phyloP scores from a whole-genome alignment of 805 yeast species.

The Lipomyces starkeyi region DNA sequence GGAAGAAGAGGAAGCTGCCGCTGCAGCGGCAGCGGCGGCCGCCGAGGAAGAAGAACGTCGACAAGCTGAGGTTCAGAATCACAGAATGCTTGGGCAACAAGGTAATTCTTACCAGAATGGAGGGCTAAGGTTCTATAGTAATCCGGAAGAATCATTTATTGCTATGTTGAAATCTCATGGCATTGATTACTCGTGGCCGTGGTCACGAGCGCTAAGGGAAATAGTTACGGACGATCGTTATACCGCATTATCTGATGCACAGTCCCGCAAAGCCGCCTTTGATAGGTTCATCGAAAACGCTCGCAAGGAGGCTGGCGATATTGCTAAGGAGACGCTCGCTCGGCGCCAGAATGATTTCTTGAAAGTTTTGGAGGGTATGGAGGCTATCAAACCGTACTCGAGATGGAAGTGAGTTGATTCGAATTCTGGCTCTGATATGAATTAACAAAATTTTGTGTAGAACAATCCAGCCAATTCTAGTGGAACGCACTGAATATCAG shows the following conservation, averaged over 20 bases:
- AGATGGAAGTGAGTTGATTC: slow-evolving; percentile 35
- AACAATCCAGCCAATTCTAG: slow-evolving; percentile 19
- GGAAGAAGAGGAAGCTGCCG: slow-evolving; percentile 27
- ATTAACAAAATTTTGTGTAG: background rate
- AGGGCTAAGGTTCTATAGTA: slow-evolving; percentile 1
- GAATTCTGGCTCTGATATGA: background rate
- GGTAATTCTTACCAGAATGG: background rate
- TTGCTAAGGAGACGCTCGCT: slow-evolving; percentile 59
- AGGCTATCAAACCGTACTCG: slow-evolving; percentile 34
- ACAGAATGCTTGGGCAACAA: slow-evolving; percentile 4
- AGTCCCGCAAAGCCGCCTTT: slow-evolving; percentile 63
- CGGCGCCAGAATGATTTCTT: slow-evolving; percentile 60
- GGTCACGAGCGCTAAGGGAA: slow-evolving; percentile 64
- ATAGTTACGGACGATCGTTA: slow-evolving; percentile 67
- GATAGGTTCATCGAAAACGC: slow-evolving; percentile 61
- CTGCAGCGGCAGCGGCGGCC: background rate
- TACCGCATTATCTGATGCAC: slow-evolving; percentile 69
- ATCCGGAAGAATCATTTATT: slow-evolving; percentile 49
- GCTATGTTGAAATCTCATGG: slow-evolving; percentile 58
- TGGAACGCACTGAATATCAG: slow-evolving; percentile 22
- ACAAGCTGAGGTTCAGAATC: slow-evolving; percentile 9
- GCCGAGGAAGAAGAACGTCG: background rate
- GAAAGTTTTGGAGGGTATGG: slow-evolving; percentile 44
- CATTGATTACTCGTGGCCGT: slow-evolving; percentile 80
- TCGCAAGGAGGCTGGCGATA: slow-evolving; percentile 24